These are phyloP conservation scores for Hirsutella minnesotensis DNA, from an alignment of 2,329 filamentous ascomycete genomes.

Conservation along the genomic window DNA sequence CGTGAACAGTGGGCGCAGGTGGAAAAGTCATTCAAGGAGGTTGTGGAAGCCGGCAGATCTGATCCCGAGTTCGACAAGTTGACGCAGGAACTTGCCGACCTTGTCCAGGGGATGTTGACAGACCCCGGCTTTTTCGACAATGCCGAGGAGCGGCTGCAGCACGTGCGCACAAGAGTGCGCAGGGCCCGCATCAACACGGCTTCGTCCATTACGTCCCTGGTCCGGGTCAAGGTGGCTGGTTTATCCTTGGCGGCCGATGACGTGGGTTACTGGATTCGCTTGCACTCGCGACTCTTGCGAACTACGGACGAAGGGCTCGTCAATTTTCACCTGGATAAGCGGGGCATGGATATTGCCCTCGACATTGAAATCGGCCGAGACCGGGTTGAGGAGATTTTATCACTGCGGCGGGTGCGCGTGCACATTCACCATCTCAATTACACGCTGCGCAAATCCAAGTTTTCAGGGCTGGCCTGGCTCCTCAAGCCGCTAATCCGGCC, in stretches of 20 bases:
- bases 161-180: slow-evolving; percentile 42
- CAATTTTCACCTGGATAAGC: slow-evolving; percentile 73
- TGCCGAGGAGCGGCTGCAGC: slow-evolving; percentile 42
- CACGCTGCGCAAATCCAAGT: slow-evolving; percentile 59
- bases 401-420: slow-evolving; percentile 63
- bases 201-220: slow-evolving; percentile 53
- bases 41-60: slow-evolving; percentile 61
- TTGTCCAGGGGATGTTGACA: slow-evolving; percentile 69
- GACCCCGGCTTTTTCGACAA: slow-evolving; percentile 80
- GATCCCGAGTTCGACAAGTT: slow-evolving; percentile 77
- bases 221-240: slow-evolving; percentile 71
- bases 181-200: slow-evolving; percentile 57
- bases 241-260: slow-evolving; percentile 77
- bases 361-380: slow-evolving; percentile 76
- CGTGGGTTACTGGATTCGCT: slow-evolving; percentile 78
- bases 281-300: slow-evolving; percentile 63
- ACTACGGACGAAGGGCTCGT: slow-evolving; percentile 76
- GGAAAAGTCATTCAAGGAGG: slow-evolving; percentile 53
- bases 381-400: slow-evolving; percentile 68
- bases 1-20: slow-evolving; percentile 63
- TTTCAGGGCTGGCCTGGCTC: slow-evolving; percentile 69
- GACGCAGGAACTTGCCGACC: slow-evolving; percentile 59
- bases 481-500: slow-evolving; percentile 76
- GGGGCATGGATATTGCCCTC: slow-evolving; percentile 75
- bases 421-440: slow-evolving; percentile 82